These are phyloP conservation scores for Gilbertella persicaria DNA, from an alignment of 371 early-diverging fungal genomes.

Conservation along the genomic window DNA sequence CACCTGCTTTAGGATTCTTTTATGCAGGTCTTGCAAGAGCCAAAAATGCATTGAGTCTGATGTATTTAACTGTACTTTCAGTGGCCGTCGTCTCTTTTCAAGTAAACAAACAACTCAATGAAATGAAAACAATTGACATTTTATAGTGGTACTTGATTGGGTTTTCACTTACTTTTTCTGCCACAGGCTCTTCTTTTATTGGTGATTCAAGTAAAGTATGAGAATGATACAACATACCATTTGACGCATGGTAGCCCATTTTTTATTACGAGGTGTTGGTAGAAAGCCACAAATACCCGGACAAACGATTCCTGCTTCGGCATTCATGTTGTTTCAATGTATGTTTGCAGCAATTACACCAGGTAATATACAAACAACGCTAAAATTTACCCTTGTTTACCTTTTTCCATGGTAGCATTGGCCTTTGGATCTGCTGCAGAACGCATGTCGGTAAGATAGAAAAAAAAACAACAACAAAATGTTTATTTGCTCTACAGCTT, in stretches of 20 bases:
- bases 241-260: constrained; percentile 33
- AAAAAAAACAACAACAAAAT: too few relatives aligned
- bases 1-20: constrained; percentile 77
- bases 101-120: constrained; percentile 19
- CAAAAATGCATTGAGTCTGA: constrained; percentile 79
- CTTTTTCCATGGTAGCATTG: constrained; percentile 56
- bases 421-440: constrained; percentile 87
- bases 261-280: constrained; percentile 46
- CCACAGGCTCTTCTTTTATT: constrained; percentile 70
- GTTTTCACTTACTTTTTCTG: constrained; percentile 78
- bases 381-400: neutral
- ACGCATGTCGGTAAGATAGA: constrained; percentile 70
- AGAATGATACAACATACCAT: neutral
- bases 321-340: constrained; percentile 74
- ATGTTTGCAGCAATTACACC: constrained; percentile 78
- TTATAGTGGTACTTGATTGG: constrained; percentile 83
- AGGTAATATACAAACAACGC: constrained; percentile 9
- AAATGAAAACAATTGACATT: neutral
- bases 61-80: constrained; percentile 79
- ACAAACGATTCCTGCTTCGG: constrained; percentile 58
- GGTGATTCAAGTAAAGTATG: constrained; percentile 65
- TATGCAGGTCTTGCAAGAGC: constrained; percentile 85
- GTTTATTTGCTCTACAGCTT: constrained; percentile 25
- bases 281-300: constrained; percentile 42
- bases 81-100: constrained; percentile 83